phyloP scores from a whole-genome alignment of 169 alveolate species.

The Theileria sp. region DNA sequence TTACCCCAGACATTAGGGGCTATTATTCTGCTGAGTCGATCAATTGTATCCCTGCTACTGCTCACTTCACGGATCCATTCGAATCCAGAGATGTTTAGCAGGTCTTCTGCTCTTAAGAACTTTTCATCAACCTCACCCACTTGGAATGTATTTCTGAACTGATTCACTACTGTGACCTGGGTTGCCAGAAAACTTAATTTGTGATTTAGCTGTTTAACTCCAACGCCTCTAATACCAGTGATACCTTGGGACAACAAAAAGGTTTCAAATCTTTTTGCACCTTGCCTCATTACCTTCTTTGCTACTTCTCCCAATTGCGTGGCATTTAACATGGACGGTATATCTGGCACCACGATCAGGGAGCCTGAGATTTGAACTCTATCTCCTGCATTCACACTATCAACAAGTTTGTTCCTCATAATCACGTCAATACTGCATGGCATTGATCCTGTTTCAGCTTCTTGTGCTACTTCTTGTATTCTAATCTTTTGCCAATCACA shows the following conservation, averaged over 20 bases:
- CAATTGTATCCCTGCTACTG: constrained; percentile 73
- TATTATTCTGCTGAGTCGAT: constrained; percentile 85
- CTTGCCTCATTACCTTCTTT: constrained; percentile 67
- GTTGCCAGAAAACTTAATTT: constrained; percentile 87
- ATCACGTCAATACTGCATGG: constrained; percentile 95
- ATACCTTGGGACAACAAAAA: constrained; percentile 77
- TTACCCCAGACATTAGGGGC: constrained; percentile 96
- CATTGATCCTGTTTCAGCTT: constrained; percentile 95
- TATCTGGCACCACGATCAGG: constrained; percentile 95
- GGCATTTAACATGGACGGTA: constrained; percentile 91
- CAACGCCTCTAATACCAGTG: constrained; percentile 93
- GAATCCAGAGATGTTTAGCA: constrained; percentile 67
- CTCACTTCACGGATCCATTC: constrained; percentile 78
- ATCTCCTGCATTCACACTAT: constrained; percentile 96
- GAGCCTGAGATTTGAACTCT: constrained; percentile 88
- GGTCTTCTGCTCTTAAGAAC: constrained; percentile 70
- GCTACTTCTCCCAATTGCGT: constrained; percentile 85
- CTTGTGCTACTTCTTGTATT: constrained; percentile 92
- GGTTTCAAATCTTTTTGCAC: constrained; percentile 69
- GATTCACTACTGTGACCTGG: constrained; percentile 69
- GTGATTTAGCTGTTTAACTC: constrained; percentile 91
- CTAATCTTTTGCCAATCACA: constrained; percentile 94
- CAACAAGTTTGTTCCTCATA: constrained; percentile 90
- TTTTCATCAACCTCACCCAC: constrained; percentile 58
- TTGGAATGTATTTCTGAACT: constrained; percentile 36